Base-by-base conservation (phyloP, 805 yeast genomes). In the Pichia deserticola region DNA sequence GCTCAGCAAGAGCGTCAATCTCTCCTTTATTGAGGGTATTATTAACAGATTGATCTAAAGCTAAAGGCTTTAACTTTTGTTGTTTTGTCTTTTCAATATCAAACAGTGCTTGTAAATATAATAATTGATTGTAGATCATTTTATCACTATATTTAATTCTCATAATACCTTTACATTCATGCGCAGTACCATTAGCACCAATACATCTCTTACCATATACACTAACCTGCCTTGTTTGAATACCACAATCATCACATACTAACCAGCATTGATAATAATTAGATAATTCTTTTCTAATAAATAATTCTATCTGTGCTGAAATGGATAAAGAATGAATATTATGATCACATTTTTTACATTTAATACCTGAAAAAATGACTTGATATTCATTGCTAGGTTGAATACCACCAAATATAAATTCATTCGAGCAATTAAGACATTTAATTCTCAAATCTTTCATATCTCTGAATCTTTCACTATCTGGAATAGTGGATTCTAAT, bases 171-270 rank as follows among this genome's bases (percentile, higher is more conserved):
- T 86, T 84, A 60, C 87, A 82, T 25, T 80, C 81, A 54, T 71
- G 75, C 1, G 82, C 80, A 40, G 70, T 74, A 3, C 87, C 87
- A 59, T 75, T 76, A 51, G 65, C 65, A 40, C 87, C 85, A 51
- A 89, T 73, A 65, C 98, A 89, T 56, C 92, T 76, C 57, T 83
- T 80, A 47, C 98, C 98, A 60, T 87, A 89, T 5, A 90, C 97
- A 25, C 90, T 81, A 28, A 93, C 76, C 61, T 90, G 96, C 54
- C 96, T 75, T 0, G 97, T 90, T 13, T 74, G 74, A 47, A 79
- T 72, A 2, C 86, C 87, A 69, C 98, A 92, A 59, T 93, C 97
- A 64, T 86, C 95, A 70, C 99, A 93, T 0, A 66, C 68, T 42
- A 89, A 69, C 88, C 93, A 81, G 5, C 90, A 92, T n/a, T 86